Evolutionary conservation across 768 basidiomycete genomes (phyloP).

Genomic region (Pulveroboletus sp.): DNA sequence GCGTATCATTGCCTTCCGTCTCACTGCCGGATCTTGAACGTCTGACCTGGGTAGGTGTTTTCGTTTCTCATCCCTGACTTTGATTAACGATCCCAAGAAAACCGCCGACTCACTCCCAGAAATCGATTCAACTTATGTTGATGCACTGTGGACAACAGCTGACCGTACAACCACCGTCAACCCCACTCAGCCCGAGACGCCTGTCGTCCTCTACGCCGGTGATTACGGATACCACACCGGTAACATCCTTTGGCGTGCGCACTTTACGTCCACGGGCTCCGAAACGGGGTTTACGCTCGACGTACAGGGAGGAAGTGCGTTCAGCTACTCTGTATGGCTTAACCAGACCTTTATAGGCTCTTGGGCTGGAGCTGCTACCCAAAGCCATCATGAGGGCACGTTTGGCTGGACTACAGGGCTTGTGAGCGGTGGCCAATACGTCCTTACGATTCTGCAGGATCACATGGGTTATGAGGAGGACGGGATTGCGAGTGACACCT

Average conservation of each 20-base stretch:
- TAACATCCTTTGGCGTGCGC: conserved; percentile 50
- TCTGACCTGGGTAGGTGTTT: conserved; percentile 16
- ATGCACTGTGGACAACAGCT: conserved; percentile 43
- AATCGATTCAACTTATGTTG: conserved; percentile 38
- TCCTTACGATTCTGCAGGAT: conserved; percentile 52
- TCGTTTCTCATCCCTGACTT: background rate
- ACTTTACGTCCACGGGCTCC: conserved; percentile 44
- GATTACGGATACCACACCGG: conserved; percentile 54
- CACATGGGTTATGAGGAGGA: conserved; percentile 54
- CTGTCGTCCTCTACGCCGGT: conserved; percentile 45
- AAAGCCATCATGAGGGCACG: conserved; percentile 12
- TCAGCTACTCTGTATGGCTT: conserved; percentile 51
- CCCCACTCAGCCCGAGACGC: conserved; percentile 35
- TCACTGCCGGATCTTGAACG: conserved; percentile 18
- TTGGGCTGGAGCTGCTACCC: conserved; percentile 18
- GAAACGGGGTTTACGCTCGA: conserved; percentile 43
- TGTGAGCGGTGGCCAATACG: conserved; percentile 32
- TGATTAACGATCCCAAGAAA: conserved; percentile 19
- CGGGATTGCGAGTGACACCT: conserved; percentile 40
- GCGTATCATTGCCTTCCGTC: conserved; percentile 10
- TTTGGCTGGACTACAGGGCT: conserved; percentile 11
- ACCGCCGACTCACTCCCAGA: conserved; percentile 33
- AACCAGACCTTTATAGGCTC: conserved; percentile 48
- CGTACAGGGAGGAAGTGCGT: conserved; percentile 45
- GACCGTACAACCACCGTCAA: conserved; percentile 42